Evolutionary conservation across 768 basidiomycete species (phyloP), one percentile per base, ranked within the genome.

Genomic region (Rhodotorula graminis): DNA sequence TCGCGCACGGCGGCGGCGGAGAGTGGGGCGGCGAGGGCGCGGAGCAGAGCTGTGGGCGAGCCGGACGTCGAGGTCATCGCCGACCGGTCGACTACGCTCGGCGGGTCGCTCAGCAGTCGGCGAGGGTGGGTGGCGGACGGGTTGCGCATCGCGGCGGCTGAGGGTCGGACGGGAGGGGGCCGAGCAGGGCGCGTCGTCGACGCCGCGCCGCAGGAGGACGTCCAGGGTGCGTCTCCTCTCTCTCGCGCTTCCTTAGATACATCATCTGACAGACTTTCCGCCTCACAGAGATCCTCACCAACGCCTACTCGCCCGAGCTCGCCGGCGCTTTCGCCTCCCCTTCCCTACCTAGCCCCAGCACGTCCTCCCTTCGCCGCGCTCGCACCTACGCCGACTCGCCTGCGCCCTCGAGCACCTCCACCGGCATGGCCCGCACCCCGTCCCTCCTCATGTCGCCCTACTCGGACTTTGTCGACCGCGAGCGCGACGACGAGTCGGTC

Each of bases 361-460:
- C 57, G 2, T n/a, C 63, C 3, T 29, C 65, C 16, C 19, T 29
- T 40, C 42, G 29, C 8, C 50, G 15, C 52, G 29, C 21, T 27
- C 47, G 46, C 4, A 27, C 29, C 10, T 37, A 16, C 23, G 21
- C 8, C 40, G 29, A 19, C 25, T 68, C 63, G 5, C 64, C 59
- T 8, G 50, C 70, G 11, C 55, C 64, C 23, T 65, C 70, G 6
- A 47, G 44, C 33, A 56, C n/a, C 27, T 67, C 71, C 14, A 52
- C 47, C n/a, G 7, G 19, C 18, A 57, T 56, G 3, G 14, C 49
- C 25, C 64, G 55, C 44, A 65, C 67, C 0, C 71, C 66, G 6
- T 68, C 71, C 1, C 67, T 72, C 31, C 11, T 65, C 21, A 69
- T 63, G 8, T 67, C 66, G 12, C 71, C 71, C 18, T 53, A 27